Evolutionary conservation across 1,284 basidiomycete species (phyloP).

Genomic region (Ceraceosorus guamensis): DNA sequence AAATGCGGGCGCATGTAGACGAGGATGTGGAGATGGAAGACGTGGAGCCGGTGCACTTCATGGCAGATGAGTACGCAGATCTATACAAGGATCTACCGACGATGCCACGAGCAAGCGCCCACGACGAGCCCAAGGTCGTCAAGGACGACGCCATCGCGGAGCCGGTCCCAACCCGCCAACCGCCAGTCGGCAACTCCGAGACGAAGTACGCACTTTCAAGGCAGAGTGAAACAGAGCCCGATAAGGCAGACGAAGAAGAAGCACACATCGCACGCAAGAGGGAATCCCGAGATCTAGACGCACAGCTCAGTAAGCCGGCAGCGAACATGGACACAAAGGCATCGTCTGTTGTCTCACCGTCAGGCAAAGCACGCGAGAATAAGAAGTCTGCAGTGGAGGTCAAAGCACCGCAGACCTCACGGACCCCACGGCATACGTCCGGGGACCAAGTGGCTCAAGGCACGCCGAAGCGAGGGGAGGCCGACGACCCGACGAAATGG

Average conservation of each 20-base stretch:
- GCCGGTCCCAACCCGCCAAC: neutral
- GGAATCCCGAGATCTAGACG: neutral
- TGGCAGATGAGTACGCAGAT: neutral
- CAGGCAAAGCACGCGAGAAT: no score
- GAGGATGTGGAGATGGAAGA: constrained; percentile 17
- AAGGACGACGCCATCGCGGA: neutral
- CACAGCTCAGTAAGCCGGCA: neutral
- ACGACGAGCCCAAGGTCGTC: neutral
- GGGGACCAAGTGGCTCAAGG: no score
- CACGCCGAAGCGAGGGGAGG: no score
- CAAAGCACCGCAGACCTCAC: no score
- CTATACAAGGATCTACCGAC: neutral
- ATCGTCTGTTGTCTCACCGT: no score
- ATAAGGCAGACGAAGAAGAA: no score
- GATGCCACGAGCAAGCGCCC: neutral
- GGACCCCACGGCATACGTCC: no score
- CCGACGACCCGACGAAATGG: no score
- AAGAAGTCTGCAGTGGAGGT: no score
- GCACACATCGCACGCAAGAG: neutral
- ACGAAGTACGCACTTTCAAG: no score
- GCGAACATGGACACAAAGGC: neutral
- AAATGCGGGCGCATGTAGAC: neutral
- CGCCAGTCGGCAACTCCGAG: neutral
- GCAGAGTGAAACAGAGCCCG: no score
- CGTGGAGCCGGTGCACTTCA: constrained; percentile 10